These are phyloP conservation scores for Desmodesmus armatus DNA, from an alignment of 139 green algal genomes.

Conservation along the genomic window DNA sequence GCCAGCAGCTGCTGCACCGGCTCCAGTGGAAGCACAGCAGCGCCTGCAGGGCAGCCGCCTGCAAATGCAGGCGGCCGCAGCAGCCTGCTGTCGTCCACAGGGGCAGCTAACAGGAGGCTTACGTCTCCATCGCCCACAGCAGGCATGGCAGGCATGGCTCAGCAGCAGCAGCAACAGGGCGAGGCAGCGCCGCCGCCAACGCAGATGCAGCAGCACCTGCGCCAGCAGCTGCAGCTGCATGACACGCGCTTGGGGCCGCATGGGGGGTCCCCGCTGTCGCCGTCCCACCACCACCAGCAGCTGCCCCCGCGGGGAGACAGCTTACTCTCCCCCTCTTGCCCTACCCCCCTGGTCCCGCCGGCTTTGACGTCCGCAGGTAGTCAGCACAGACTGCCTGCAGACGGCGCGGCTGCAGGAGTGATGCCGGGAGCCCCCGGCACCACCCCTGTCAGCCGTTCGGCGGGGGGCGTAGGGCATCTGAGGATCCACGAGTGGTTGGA, in stretches of 20 bases:
- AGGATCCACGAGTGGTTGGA: conserved; percentile 37
- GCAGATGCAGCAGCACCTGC: neutral
- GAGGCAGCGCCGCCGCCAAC: neutral
- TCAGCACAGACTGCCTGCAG: neutral
- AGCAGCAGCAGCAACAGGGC: neutral
- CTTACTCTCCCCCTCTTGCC: conserved; percentile 30
- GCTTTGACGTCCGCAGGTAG: neutral
- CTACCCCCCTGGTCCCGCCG: conserved; percentile 42
- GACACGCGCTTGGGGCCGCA: conserved; percentile 27
- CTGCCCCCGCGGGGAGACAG: neutral
- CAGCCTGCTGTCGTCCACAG: neutral
- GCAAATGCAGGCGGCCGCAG: neutral
- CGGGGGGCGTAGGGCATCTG: conserved; percentile 21
- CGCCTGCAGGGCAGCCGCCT: neutral
- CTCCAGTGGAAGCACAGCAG: neutral
- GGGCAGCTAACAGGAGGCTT: neutral
- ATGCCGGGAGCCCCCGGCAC: neutral
- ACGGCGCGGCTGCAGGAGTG: conserved; percentile 14
- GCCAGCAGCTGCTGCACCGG: neutral
- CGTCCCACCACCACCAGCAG: conserved; percentile 19
- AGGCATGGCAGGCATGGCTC: too few relatives aligned
- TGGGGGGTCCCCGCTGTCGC: conserved; percentile 17
- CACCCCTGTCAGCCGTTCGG: neutral
- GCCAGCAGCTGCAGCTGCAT: conserved; percentile 21
- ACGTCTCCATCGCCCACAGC: neutral